A percentile compares a stretch with the other conserved stretches of the same genome.
These are phyloP conservation scores for Colletotrichum echinochloae DNA, from an alignment of 2,329 filamentous ascomycete species.

Conservation along the genomic window DNA sequence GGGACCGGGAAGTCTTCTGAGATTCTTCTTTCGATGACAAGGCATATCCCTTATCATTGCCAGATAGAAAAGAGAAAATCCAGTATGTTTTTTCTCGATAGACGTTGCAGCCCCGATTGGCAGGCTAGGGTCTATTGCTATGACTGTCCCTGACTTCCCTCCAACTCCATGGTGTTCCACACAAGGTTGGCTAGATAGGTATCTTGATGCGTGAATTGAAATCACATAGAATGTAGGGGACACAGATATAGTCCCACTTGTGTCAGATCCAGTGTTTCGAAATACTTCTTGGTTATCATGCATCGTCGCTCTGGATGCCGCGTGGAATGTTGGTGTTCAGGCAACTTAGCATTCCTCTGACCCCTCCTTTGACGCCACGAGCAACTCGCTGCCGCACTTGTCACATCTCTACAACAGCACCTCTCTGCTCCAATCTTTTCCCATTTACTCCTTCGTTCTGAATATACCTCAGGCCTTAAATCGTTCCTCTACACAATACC, in stretches of 20 bases:
- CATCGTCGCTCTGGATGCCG: not conserved
- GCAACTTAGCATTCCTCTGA: not conserved
- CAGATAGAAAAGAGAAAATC: no score
- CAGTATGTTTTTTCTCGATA: no score
- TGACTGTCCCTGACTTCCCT: no score
- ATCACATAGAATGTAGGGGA: not conserved
- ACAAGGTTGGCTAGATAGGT: no score
- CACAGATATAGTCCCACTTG: not conserved
- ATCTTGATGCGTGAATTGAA: not conserved
- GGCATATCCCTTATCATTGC: no score
- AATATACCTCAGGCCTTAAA: not conserved
- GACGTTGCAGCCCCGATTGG: no score
- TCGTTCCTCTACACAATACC: not conserved
- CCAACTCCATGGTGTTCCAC: not conserved
- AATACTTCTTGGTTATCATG: not conserved
- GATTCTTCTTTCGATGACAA: no score
- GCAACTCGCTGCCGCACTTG: not conserved
- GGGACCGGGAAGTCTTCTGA: no score
- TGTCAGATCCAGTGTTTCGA: not conserved
- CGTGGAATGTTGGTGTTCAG: not conserved
- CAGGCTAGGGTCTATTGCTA: no score
- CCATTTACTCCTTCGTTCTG: not conserved
- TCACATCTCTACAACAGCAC: not conserved
- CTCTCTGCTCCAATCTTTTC: not conserved
- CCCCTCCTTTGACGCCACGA: not conserved